Conservation (phyloP, 2,329 filamentous ascomycete genomes). For the Trichophyton verrucosum region DNA sequence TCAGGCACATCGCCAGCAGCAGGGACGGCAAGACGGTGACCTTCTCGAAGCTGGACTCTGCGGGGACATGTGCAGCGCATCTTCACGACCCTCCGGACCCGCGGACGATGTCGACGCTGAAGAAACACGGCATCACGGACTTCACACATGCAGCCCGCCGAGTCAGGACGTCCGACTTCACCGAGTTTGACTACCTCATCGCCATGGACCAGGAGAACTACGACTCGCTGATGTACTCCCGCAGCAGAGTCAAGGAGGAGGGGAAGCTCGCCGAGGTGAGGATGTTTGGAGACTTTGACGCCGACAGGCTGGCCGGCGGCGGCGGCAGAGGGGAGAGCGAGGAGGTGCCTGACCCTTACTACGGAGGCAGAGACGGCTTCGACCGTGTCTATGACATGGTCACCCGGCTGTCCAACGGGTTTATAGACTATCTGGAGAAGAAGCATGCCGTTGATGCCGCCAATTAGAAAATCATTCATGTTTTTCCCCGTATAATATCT, state of each 20-base stretch:
- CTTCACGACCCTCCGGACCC: conserved; percentile 62
- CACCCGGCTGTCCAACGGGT: conserved; percentile 60
- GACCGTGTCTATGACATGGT: conserved; percentile 78
- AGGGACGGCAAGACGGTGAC: conserved; percentile 43
- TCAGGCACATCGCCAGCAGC: conserved; percentile 47
- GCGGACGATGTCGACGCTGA: conserved; percentile 69
- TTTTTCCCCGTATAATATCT: background rate
- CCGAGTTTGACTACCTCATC: conserved; percentile 81
- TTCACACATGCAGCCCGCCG: conserved; percentile 69
- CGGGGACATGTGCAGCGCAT: conserved; percentile 85
- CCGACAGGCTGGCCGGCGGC: conserved; percentile 28
- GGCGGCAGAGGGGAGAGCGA: conserved; percentile 25
- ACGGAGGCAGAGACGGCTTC: conserved; percentile 73
- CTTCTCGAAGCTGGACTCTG: conserved; percentile 66
- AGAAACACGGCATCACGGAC: conserved; percentile 58
- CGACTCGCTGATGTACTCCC: conserved; percentile 51
- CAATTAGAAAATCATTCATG: background rate
- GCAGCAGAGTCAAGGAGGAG: conserved; percentile 36
- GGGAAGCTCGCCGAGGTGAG: conserved; percentile 46
- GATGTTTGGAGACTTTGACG: conserved; percentile 68
- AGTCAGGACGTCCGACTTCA: conserved; percentile 61
- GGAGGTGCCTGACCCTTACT: conserved; percentile 80
- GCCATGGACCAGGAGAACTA: conserved; percentile 86
- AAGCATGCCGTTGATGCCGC: conserved; percentile 7
- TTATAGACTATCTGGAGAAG: conserved; percentile 48